Evolutionary conservation across 768 basidiomycete species (phyloP), one percentile per base, ranked within the genome.

Genomic region (Boletus bicolor): DNA sequence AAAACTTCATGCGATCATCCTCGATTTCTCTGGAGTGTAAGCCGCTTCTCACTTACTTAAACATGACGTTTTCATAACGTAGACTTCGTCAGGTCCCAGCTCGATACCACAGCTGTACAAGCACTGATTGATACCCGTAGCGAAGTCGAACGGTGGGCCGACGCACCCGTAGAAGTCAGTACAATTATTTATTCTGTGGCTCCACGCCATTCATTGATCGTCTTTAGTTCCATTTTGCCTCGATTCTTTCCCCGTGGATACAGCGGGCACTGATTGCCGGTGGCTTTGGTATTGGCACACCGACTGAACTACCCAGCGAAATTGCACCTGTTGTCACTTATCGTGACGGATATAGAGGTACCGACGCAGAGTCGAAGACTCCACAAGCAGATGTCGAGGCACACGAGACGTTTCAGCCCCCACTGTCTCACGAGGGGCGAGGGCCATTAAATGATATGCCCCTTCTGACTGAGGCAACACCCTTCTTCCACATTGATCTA

Each of bases 401-500:
- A 14, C 72, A 59, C 10, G 75, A 73, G 32, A 56, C 52, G 12
- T 60, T 56, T 46, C 57, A 55, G 44, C 53, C 49, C 49, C 37
- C 41, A 44, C 55, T 53, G 7, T 2, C 36, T 28, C 49, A 11
- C 15, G 55, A 15, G 14, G 35, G 42, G 10, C 41, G 44, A 39
- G 26, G n/a, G 6, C 4, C 35, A 7, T 55, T 39, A 9, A 57
- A 58, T 32, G 45, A 10, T 24, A 63, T 36, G 17, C 72, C 79
- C 15, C 64, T 87, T 39, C 67, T 85, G 32, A 69, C 77, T 1
- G 59, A 75, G 9, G 78, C 81, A 38, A 92, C 89, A 7, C 90
- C 90, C 9, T 91, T 85, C 79, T 96, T 98, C 87, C 96, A 98
- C 75, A 76, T 97, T 60, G 94, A 96, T 69, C 74, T 98, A 37